phyloP scores from a whole-genome alignment of 768 basidiomycete species.

The Agrocybe praecox region DNA sequence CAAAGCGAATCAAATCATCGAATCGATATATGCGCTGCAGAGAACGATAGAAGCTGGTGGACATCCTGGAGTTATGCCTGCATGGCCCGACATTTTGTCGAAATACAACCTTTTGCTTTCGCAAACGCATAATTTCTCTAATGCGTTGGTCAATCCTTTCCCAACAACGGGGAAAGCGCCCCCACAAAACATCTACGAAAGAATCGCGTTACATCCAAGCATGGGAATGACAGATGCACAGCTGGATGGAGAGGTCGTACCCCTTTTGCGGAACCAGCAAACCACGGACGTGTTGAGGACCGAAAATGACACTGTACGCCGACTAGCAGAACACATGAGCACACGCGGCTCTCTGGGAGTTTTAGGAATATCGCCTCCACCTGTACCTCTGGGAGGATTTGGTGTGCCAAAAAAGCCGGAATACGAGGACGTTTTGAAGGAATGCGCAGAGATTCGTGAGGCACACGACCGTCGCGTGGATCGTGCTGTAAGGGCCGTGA shows the following conservation, averaged over 20 bases:
- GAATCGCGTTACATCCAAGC: slow-evolving; percentile 69
- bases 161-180: slow-evolving; percentile 22
- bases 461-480: slow-evolving; percentile 80
- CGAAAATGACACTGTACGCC: slow-evolving; percentile 74
- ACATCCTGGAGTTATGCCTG: slow-evolving; percentile 61
- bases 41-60: slow-evolving; percentile 63
- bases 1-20: slow-evolving; percentile 79
- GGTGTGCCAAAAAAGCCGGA: slow-evolving; percentile 41
- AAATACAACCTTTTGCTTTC: slow-evolving; percentile 87
- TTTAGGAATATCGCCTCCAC: slow-evolving; percentile 35
- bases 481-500: slow-evolving; percentile 77
- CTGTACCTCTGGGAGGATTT: slow-evolving; percentile 30
- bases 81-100: slow-evolving; percentile 86
- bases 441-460: slow-evolving; percentile 65
- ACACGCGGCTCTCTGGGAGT: slow-evolving; percentile 59
- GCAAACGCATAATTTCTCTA: slow-evolving; percentile 79
- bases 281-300: slow-evolving; percentile 72
- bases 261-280: slow-evolving; percentile 78
- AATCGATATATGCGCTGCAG: slow-evolving; percentile 69
- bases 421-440: slow-evolving; percentile 65
- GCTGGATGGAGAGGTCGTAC: slow-evolving; percentile 73
- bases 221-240: slow-evolving; percentile 60
- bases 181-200: slow-evolving; percentile 53
- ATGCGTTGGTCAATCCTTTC: slow-evolving; percentile 50
- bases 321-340: slow-evolving; percentile 67